Base-by-base conservation (phyloP, 805 yeast species). In the Saccharomycopsis fermentans region DNA sequence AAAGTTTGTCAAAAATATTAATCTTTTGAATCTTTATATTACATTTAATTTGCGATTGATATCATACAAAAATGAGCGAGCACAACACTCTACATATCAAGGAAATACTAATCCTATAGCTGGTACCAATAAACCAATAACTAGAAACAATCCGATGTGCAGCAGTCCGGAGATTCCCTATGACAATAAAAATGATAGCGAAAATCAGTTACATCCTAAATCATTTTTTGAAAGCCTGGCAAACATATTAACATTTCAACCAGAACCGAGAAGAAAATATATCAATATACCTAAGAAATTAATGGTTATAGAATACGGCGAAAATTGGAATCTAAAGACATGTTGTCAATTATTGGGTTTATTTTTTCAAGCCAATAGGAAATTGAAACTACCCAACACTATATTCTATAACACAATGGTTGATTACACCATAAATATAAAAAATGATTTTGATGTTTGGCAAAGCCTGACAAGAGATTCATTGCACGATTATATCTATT, bases 361-460 rank as follows among this genome's bases (percentile, higher is more conserved):
- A 16, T 77, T 86, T 29, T 79, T 80, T 65, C 70, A 71, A 50
- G 85, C 88, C 0, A 66, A 72, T 37, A 57, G 52, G 34, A 70
- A 75, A 51, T 60, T 55, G 29, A 68, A 69, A 52, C 64, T 75
- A 3, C 70, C 74, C 3, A 67, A 70, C 29, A 77, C 82, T 6
- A 62, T 70, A 0, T 89, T 87, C 65, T 92, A 92, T 72, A 92
- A 92, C 68, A 78, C 86, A 4, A 73, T 90, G 71, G 85, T 87
- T 2, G 98, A 92, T 68, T 87, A 77, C 68, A 43, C 29, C 4
- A 82, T 89, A 26, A 87, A 87, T 65, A 77, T 87, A 36, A 82
- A 77, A 58, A 79, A 82, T 57, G 99, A 92, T 70, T 94, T 86
- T 71, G 95, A 88, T 64, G 75, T 80, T 0, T 92, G 97, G 97